Evolutionary conservation across 306 rosid species (phyloP), one percentile per base, ranked within the genome.

Genomic region (Acacia melanoxylon): DNA sequence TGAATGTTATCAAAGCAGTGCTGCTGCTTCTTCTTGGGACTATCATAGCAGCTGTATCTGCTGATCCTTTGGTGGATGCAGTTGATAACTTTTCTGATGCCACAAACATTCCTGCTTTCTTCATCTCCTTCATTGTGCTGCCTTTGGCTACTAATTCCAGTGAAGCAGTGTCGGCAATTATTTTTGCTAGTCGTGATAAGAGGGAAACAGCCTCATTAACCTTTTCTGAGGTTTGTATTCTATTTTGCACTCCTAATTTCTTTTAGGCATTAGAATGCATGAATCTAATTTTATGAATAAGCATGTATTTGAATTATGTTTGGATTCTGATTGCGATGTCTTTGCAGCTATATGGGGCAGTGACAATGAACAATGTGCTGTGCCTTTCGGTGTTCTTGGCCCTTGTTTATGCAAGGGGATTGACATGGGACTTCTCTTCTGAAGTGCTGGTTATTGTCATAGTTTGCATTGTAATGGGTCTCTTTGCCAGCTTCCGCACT

Each of bases 111-210:
- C 99, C 98, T 10, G 92, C 94, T 22, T 95, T 95, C 93, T 95
- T 95, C 90, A 89, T 95, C 87, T 95, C 99, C 10, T 95, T 95
- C 83, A 90, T 95, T 29, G 86, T 75, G 5, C 89, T 93, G 20
- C 99, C 99, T 81, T 82, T 95, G 70, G 97, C 95, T 80, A 95
- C 99, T 37, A 94, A 90, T 89, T 90, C 99, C 29, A 93, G 98
- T 68, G 99, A 93, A 87, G 97, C 97, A 37, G 97, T 95, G 27
- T 83, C 99, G 5, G 97, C 98, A 31, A 89, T 95, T 27, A 93
- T 92, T 82, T 93, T 93, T 51, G 93, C 98, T 25, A 92, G 97
- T 81, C 95, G 99, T 45, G 90, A 91, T 73, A 93, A 90, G 89
- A 81, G 87, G n/a, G 83, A 71, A 90, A 93, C 98, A 27, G 89